Base-by-base conservation (phyloP, 2,329 filamentous ascomycete species). In the Penicillium sp. region DNA sequence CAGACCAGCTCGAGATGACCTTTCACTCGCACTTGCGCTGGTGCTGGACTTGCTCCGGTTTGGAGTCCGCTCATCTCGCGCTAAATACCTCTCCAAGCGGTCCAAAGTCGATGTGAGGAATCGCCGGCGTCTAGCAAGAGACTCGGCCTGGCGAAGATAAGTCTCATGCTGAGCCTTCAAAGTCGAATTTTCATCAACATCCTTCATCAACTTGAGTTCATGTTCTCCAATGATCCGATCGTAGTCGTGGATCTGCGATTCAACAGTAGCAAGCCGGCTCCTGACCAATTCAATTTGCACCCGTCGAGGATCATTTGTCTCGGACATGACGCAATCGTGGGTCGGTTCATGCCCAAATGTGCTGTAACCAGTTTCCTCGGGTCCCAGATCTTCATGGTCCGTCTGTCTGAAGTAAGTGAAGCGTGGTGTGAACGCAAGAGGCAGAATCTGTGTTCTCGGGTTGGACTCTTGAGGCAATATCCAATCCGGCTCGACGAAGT, bases 401-500 rank as follows among this genome's bases (percentile, higher is more conserved):
- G 93, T 98, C 69, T 98, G 90, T 29, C 93, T 83, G 74, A 96
- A 95, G 68, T 98, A 98, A 0, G 93, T 97, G 62, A 98, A 87
- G 1, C 93, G 82, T n/a, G 93, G 94, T 18, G 91, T 88, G 61
- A 85, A 97, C 0, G 88, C 90, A 7, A 98, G 78, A 0, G 94
- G 94, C 46, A 98, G 71, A 39, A 98, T 98, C 67, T 93, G 90
- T 0, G 91, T 97, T 57, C 94, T 86, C 0, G 91, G 90, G 56
- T 95, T 94, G 29, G 86, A 82, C 63, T 95, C 88, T 11, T 88
- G 86, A 0, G 91, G 91, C 25, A 96, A 72, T 46, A 95, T 90
- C 91, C 91, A 97, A 65, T 96, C 94, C 24, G 98, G 74, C 67
- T 98, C 93, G 28, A 98, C 90, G 69, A 98, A 98, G 66, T 98